These are phyloP conservation scores for Lactifluus subvellereus DNA, from an alignment of 768 basidiomycete species.

Conservation along the genomic window DNA sequence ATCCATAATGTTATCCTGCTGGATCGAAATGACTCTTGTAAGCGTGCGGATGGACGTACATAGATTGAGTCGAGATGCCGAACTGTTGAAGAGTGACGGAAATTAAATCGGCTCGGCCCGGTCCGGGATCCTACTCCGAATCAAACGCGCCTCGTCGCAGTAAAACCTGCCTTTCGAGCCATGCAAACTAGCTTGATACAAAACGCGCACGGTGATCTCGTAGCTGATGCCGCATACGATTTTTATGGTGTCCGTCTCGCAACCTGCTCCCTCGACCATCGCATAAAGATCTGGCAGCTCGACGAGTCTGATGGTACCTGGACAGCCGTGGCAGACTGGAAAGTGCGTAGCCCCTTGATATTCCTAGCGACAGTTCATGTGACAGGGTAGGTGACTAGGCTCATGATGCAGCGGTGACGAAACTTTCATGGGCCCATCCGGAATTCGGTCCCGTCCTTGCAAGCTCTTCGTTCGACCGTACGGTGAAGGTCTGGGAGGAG, in stretches of 20 bases:
- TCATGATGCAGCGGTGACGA: constrained; percentile 88
- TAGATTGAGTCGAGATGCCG: neutral
- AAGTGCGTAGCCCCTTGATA: constrained; percentile 43
- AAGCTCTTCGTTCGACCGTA: constrained; percentile 84
- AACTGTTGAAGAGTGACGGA: neutral
- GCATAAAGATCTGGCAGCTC: constrained; percentile 82
- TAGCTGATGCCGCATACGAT: constrained; percentile 85
- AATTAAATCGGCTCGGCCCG: neutral
- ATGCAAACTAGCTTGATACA: constrained; percentile 76
- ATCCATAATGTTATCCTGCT: neutral
- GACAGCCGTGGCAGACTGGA: constrained; percentile 87
- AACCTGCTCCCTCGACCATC: constrained; percentile 77
- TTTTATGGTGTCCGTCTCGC: constrained; percentile 83
- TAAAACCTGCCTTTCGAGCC: constrained; percentile 35
- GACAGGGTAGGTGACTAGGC: constrained; percentile 45
- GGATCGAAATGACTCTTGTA: neutral
- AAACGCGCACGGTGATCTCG: constrained; percentile 71
- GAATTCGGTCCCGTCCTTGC: constrained; percentile 87
- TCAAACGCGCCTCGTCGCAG: neutral
- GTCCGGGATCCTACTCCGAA: neutral
- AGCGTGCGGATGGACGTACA: neutral
- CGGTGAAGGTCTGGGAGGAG: constrained; percentile 91
- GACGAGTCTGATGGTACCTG: constrained; percentile 70
- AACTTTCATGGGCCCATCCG: constrained; percentile 86
- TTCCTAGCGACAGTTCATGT: neutral